Conservation (phyloP, 192 early-diverging fungal species). For the Coemansia guatemalensis region DNA sequence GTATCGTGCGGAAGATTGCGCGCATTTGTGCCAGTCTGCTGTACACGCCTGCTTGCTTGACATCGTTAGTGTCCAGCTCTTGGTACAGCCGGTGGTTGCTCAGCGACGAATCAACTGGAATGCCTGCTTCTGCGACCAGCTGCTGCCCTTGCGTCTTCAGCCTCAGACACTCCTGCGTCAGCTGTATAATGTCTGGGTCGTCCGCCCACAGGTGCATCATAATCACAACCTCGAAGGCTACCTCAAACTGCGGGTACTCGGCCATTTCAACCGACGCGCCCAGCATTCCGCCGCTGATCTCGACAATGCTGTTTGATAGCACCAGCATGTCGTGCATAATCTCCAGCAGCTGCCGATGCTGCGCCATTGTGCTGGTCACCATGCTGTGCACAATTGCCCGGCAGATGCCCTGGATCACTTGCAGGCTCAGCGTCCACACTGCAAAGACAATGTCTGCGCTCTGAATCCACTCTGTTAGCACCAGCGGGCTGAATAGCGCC, state of each 20-base stretch:
- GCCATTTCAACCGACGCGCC: conserved; percentile 53
- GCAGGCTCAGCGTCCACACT: conserved; percentile 76
- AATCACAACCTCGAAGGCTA: conserved; percentile 65
- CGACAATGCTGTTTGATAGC: conserved; percentile 75
- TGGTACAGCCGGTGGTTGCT: conserved; percentile 88
- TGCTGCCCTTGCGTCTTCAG: conserved; percentile 44
- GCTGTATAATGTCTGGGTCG: conserved; percentile 54
- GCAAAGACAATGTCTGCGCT: conserved; percentile 66
- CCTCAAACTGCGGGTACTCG: conserved; percentile 55
- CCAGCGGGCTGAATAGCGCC: conserved; percentile 67
- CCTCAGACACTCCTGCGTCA: conserved; percentile 46
- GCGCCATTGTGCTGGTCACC: conserved; percentile 50
- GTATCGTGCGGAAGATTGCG: conserved; percentile 51
- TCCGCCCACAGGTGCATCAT: conserved; percentile 65
- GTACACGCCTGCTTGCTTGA: conserved; percentile 61
- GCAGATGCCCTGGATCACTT: conserved; percentile 56
- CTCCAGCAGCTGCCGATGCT: conserved; percentile 52
- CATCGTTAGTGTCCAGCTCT: conserved; percentile 79
- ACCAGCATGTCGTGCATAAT: conserved; percentile 60
- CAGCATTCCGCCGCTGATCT: conserved; percentile 65
- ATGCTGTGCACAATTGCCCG: conserved; percentile 55
- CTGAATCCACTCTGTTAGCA: conserved; percentile 81
- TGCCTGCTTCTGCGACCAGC: conserved; percentile 64
- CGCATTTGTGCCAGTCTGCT: conserved; percentile 52
- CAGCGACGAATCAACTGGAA: conserved; percentile 60